Evolutionary conservation across 2,329 filamentous ascomycete genomes (phyloP).

Genomic region (Triangularia setosa): DNA sequence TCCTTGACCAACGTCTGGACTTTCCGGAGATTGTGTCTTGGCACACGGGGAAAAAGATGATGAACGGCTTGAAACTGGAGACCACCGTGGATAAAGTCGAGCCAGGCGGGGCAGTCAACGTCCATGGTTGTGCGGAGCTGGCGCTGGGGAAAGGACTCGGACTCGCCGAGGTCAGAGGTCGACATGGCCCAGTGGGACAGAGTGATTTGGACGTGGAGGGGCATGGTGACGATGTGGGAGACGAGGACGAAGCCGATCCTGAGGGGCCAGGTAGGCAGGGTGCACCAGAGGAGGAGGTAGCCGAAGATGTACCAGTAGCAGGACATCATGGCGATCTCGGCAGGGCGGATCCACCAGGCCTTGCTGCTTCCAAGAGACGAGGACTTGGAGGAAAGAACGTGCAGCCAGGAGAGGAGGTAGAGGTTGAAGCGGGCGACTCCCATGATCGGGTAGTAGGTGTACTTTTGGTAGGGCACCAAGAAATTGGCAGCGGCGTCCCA

Average conservation of each 20-base stretch:
- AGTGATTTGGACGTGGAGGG: conserved; percentile 68
- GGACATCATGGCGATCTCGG: conserved; percentile 59
- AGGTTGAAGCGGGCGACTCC: conserved; percentile 68
- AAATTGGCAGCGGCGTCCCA: conserved; percentile 60
- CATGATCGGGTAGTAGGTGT: conserved; percentile 67
- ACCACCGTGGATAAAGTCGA: conserved; percentile 69
- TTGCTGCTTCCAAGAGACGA: conserved; percentile 52
- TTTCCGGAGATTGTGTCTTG: conserved; percentile 62
- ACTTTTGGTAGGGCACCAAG: conserved; percentile 58
- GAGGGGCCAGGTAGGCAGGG: conserved; percentile 53
- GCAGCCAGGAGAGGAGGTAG: conserved; percentile 63
- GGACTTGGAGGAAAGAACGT: conserved; percentile 54
- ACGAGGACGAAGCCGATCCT: conserved; percentile 61
- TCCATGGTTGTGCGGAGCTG: conserved; percentile 72
- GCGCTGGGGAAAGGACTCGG: conserved; percentile 65
- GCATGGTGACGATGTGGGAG: conserved; percentile 62
- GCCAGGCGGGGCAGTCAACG: conserved; percentile 66
- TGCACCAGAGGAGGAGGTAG: conserved; percentile 59
- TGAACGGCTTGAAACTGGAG: conserved; percentile 71
- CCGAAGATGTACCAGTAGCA: conserved; percentile 68
- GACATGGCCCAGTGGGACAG: conserved; percentile 71
- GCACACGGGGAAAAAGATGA: conserved; percentile 65
- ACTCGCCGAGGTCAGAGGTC: conserved; percentile 58
- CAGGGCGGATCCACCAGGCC: conserved; percentile 64
- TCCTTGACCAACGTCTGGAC: conserved; percentile 57